Evolutionary conservation across 2,329 filamentous ascomycete genomes (phyloP), one percentile per base, ranked within the genome.

Genomic region (Westerdykella ornata): DNA sequence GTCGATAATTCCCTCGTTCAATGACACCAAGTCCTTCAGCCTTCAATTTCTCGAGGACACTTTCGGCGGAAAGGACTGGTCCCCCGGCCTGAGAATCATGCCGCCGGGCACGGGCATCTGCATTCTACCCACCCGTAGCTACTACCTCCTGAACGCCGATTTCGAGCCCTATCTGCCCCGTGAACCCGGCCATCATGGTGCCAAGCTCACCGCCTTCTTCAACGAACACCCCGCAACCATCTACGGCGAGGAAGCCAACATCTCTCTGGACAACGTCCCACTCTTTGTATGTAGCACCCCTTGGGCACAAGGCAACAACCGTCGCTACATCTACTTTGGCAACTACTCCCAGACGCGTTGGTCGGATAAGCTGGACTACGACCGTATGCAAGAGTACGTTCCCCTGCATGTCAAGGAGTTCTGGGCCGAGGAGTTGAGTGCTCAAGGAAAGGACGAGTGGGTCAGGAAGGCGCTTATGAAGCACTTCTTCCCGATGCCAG

Each of bases 201-300:
- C 70, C 4, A 73, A 72, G 45, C 52, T 73, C 7, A 69, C 66
- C 1, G 62, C 69, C 0, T 69, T 73, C 59, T 70, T 70, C 63
- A 71, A 71, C 48, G 46, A 54, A 6, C 56, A 60, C 3, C 52
- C 56, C 0, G 52, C 57, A n/a, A 62, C 65, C 8, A 39, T 46
- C 4, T 58, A 57, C 15, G 47, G 45, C 13, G 48, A 60, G 2
- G 50, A 42, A 7, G 22, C 38, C 9, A 49, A 57, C 5, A 45
- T 41, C 20, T 57, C 63, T 3, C 68, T 66, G 44, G 43, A 54
- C n/a, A 48, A 68, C 18, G 62, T 67, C 0, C 70, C 71, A 0
- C 54, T 73, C 36, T 73, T 73, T 52, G 51, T 72, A 41, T 53
- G 43, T 37, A 41, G 3, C 15, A 38, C n/a, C 32, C 45, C 39